phyloP scores from a whole-genome alignment of 140 eudicot species.

The Erigeron philadelphicus region DNA sequence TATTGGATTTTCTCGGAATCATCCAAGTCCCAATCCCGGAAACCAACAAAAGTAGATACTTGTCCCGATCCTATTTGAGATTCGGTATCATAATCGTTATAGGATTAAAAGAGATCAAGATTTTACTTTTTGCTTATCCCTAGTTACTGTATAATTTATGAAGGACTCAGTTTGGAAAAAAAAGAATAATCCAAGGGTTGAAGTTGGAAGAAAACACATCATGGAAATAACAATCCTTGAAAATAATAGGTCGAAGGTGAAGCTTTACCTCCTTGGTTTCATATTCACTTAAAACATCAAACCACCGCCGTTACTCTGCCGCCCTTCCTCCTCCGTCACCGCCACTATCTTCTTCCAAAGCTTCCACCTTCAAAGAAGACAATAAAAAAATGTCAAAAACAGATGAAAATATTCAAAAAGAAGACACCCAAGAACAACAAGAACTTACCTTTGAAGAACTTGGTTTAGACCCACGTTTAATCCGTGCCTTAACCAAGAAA shows the following conservation, averaged over 20 bases:
- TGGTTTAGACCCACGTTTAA: slow-evolving; percentile 78
- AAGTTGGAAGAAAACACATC: too few relatives aligned
- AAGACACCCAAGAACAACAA: slow-evolving; percentile 15
- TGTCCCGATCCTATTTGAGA: background rate
- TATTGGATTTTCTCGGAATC: too few relatives aligned
- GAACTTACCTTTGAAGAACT: slow-evolving; percentile 64
- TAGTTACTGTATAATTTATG: too few relatives aligned
- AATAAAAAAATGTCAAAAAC: slow-evolving; percentile 28
- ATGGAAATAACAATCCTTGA: background rate
- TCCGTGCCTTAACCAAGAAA: slow-evolving; percentile 77
- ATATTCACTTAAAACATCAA: slow-evolving; percentile 5
- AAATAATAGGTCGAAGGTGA: background rate
- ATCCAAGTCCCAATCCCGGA: background rate
- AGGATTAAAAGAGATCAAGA: too few relatives aligned
- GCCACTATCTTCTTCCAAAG: background rate
- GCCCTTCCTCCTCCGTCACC: background rate
- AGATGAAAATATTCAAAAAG: slow-evolving; percentile 7
- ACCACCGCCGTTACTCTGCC: slow-evolving; percentile 10
- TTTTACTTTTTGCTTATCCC: too few relatives aligned
- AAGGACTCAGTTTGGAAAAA: too few relatives aligned
- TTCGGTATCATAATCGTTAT: too few relatives aligned
- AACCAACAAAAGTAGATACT: background rate
- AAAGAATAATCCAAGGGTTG: too few relatives aligned
- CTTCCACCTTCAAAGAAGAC: background rate
- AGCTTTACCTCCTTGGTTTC: too few relatives aligned